phyloP scores from a whole-genome alignment of 2,329 filamentous ascomycete genomes.

The Aspergillus japonicus region DNA sequence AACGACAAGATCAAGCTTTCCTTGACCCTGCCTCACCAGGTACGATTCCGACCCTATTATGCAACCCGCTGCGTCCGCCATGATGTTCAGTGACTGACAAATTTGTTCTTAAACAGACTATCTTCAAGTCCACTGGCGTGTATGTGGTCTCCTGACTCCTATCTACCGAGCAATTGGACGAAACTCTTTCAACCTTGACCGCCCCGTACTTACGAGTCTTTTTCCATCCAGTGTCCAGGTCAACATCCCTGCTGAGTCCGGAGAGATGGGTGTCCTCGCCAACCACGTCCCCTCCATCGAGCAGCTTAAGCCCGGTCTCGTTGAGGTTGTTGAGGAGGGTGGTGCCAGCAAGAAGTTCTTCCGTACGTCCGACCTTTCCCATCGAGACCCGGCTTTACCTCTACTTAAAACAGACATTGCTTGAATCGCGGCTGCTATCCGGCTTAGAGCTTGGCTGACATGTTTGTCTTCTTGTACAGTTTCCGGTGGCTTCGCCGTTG shows the following conservation, averaged over 20 bases:
- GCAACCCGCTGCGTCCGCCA: conserved; percentile 4
- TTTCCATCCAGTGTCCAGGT: conserved; percentile 79
- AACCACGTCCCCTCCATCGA: conserved; percentile 99
- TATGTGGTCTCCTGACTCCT: conserved; percentile 46
- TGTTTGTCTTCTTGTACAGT: conserved; percentile 54
- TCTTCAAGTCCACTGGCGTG: conserved; percentile 71
- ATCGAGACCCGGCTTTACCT: conserved; percentile 8
- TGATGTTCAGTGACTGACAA: conserved; percentile 24
- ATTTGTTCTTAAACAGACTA: conserved; percentile 49
- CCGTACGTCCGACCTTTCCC: conserved; percentile 62
- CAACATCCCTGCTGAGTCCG: conserved; percentile 96
- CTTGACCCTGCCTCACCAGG: conserved; percentile 96
- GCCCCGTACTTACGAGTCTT: conserved; percentile 56
- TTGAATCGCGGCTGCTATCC: not conserved
- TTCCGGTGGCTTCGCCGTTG: conserved; percentile 93
- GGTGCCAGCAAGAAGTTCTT: conserved; percentile 94
- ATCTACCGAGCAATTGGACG: conserved; percentile 12
- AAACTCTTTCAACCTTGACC: conserved; percentile 17
- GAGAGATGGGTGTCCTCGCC: conserved; percentile 98
- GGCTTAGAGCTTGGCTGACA: conserved; percentile 19
- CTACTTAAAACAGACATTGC: not conserved
- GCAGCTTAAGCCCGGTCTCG: conserved; percentile 93
- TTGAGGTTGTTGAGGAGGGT: conserved; percentile 93
- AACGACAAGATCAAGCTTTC: conserved; percentile 97
- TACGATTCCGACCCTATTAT: conserved; percentile 53